Evolutionary conservation across 2,329 filamentous ascomycete genomes (phyloP).

Genomic region (Aspergillus felis): DNA sequence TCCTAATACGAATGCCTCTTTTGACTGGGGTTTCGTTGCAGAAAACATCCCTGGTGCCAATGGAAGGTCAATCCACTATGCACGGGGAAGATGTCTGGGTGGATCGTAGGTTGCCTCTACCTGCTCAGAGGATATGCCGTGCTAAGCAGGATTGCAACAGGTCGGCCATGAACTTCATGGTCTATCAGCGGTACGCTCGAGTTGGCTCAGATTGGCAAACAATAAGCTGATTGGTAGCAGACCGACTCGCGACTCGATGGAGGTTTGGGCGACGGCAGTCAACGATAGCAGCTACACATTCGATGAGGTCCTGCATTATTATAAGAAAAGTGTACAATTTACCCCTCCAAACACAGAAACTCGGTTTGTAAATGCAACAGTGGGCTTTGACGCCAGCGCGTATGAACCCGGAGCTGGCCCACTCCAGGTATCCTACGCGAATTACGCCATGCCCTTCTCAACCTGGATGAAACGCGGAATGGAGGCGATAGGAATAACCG

Average conservation of each 20-base stretch:
- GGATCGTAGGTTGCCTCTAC: background rate
- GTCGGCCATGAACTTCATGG: constrained; percentile 22
- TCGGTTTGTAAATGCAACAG: constrained; percentile 18
- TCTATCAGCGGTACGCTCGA: constrained; percentile 19
- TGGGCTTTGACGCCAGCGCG: constrained; percentile 15
- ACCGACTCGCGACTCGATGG: constrained; percentile 2
- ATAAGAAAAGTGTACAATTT: constrained; percentile 25
- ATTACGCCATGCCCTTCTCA: too few relatives aligned
- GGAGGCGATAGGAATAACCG: too few relatives aligned
- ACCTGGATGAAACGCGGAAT: too few relatives aligned
- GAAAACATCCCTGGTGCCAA: constrained; percentile 15
- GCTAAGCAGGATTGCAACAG: constrained; percentile 1
- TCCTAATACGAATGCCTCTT: constrained; percentile 9
- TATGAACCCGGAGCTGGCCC: constrained; percentile 5
- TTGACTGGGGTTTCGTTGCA: too few relatives aligned
- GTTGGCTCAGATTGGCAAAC: constrained; percentile 10
- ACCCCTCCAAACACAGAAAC: constrained; percentile 17
- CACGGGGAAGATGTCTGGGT: constrained; percentile 14
- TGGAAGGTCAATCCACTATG: constrained; percentile 15
- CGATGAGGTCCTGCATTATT: constrained; percentile 24
- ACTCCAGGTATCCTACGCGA: too few relatives aligned
- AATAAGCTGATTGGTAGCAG: constrained; percentile 23
- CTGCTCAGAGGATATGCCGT: too few relatives aligned
- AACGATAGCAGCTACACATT: constrained; percentile 19
- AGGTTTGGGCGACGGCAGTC: too few relatives aligned